Percentiles rank a stretch among this genome's conserved stretches.
These are phyloP conservation scores for Xylariomycetidae sp. DNA, from an alignment of 2,329 filamentous ascomycete genomes.

Conservation along the genomic window DNA sequence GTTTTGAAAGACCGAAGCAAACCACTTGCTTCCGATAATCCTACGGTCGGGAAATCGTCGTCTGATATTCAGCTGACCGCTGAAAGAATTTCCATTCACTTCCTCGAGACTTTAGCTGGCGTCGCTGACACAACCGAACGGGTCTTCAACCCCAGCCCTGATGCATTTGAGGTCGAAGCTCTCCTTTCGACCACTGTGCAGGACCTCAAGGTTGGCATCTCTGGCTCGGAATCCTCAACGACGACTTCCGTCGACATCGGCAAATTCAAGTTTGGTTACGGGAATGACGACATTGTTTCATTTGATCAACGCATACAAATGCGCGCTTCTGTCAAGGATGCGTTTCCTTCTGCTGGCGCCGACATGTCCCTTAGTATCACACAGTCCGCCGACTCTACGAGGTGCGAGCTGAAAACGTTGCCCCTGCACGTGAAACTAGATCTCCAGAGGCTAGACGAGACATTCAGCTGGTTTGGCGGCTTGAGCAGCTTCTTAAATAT, in stretches of 20 bases:
- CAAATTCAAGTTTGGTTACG: constrained; percentile 60
- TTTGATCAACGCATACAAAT: constrained; percentile 56
- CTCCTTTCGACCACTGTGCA: constrained; percentile 47
- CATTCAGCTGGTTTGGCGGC: constrained; percentile 83
- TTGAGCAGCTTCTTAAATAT: constrained; percentile 87
- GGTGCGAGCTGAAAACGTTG: constrained; percentile 67
- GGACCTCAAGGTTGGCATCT: constrained; percentile 34
- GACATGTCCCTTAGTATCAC: constrained; percentile 53
- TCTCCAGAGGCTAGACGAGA: constrained; percentile 76
- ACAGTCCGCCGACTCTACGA: constrained; percentile 38
- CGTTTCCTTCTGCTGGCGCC: constrained; percentile 51
- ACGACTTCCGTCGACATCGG: constrained; percentile 43
- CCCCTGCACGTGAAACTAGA: constrained; percentile 75
- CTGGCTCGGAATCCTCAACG: constrained; percentile 21
- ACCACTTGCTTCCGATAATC: constrained; percentile 8
- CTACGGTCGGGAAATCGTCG: constrained; percentile 9
- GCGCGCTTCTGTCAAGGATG: constrained; percentile 55
- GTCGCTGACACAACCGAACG: constrained; percentile 47
- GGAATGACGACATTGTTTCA: constrained; percentile 57
- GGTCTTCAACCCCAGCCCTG: constrained; percentile 35
- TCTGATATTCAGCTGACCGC: constrained; percentile 39
- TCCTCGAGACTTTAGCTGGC: constrained; percentile 50
- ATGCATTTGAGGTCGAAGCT: constrained; percentile 43
- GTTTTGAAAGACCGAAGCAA: constrained; percentile 32
- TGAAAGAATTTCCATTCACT: constrained; percentile 49